These are phyloP conservation scores for Leersia perrieri DNA, from an alignment of 176 grass and related monocot species.

Conservation along the genomic window DNA sequence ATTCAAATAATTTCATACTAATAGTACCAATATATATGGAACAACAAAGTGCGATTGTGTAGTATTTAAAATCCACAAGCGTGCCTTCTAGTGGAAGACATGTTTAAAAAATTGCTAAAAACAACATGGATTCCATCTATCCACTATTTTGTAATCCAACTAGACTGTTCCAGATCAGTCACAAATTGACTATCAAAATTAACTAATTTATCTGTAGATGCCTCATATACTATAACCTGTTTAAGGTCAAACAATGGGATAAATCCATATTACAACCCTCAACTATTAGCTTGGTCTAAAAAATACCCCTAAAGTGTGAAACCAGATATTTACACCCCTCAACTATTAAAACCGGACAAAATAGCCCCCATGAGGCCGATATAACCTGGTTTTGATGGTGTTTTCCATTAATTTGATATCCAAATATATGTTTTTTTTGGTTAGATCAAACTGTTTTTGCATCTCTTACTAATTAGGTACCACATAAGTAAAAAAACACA, in stretches of 20 bases:
- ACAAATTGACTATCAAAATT: not conserved
- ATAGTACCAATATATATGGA: constrained; percentile 7
- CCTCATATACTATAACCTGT: not conserved
- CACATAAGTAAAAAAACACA: no score
- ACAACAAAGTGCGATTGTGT: not conserved
- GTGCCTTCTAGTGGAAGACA: not conserved
- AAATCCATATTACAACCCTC: no score
- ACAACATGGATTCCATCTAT: not conserved
- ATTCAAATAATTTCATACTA: constrained; percentile 21
- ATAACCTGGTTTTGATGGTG: no score
- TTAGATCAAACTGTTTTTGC: no score
- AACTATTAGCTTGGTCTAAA: no score
- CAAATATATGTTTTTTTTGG: no score
- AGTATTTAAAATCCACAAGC: not conserved
- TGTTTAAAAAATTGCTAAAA: not conserved
- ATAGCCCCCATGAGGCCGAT: no score
- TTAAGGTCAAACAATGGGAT: not conserved
- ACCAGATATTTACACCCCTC: no score
- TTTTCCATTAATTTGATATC: no score
- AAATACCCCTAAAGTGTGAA: no score
- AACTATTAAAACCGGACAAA: no score
- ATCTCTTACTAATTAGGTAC: no score
- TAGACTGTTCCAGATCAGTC: not conserved
- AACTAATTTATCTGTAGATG: not conserved
- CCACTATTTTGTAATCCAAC: not conserved